These are phyloP conservation scores for Zygnema circumcarinatum DNA, from an alignment of 139 green algal species.

Conservation along the genomic window DNA sequence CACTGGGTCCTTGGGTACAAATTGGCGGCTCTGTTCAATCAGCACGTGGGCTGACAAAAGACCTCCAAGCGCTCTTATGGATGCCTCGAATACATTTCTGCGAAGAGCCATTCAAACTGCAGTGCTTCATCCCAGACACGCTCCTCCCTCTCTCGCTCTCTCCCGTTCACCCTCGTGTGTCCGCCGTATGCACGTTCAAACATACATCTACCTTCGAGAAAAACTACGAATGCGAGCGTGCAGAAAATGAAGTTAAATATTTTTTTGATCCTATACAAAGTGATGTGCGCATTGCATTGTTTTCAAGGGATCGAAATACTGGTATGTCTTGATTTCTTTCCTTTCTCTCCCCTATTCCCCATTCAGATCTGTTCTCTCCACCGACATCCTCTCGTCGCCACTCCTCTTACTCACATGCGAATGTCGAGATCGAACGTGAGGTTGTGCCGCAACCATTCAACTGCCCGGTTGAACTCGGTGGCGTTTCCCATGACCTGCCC, in stretches of 20 bases:
- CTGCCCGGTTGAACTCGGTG: slow-evolving; percentile 44
- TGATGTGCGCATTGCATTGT: too few relatives aligned
- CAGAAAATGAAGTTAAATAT: too few relatives aligned
- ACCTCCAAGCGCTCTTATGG: slow-evolving; percentile 69
- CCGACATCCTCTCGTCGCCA: too few relatives aligned
- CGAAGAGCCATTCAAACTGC: neutral
- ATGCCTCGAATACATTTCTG: slow-evolving; percentile 65
- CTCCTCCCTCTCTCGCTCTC: neutral
- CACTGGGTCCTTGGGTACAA: neutral
- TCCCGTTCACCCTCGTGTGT: neutral
- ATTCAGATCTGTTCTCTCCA: too few relatives aligned
- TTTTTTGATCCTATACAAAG: too few relatives aligned
- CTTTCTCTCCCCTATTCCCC: too few relatives aligned
- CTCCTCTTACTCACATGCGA: slow-evolving; percentile 49
- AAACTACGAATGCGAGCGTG: too few relatives aligned
- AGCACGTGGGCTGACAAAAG: slow-evolving; percentile 63
- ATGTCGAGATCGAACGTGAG: slow-evolving; percentile 59
- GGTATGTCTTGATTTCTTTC: too few relatives aligned
- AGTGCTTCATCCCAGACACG: neutral
- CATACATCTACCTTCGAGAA: too few relatives aligned
- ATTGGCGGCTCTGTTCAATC: slow-evolving; percentile 22
- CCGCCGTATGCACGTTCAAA: too few relatives aligned
- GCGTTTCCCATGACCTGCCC: slow-evolving; percentile 36
- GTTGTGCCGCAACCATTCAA: slow-evolving; percentile 40
- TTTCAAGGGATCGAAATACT: too few relatives aligned